Evolutionary conservation across 176 grass and related monocot genomes (phyloP).

Genomic region (Avena eriantha): DNA sequence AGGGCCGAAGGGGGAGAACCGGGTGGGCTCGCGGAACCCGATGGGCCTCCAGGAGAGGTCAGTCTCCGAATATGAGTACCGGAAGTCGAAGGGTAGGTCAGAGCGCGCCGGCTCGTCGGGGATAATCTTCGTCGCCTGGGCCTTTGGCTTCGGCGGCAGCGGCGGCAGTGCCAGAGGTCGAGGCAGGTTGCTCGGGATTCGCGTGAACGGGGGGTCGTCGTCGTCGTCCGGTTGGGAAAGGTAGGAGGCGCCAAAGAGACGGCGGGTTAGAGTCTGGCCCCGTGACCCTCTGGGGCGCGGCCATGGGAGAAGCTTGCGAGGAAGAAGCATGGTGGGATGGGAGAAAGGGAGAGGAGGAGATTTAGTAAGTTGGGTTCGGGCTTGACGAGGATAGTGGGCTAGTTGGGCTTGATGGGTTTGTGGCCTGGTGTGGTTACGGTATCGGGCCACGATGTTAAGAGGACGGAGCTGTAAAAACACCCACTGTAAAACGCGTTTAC

Average conservation of each 20-base stretch:
- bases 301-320: constrained; percentile 45
- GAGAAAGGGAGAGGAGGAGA: not conserved
- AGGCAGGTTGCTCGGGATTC: constrained; percentile 10
- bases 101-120: constrained; percentile 50
- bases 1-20: constrained; percentile 82
- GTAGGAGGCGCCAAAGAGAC: constrained; percentile 34
- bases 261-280: constrained; percentile 2
- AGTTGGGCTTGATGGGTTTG: not conserved
- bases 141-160: constrained; percentile 26
- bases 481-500: no score
- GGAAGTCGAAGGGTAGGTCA: constrained; percentile 72
- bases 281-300: not conserved
- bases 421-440: no score
- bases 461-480: no score
- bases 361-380: not conserved
- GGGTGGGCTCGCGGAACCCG: constrained; percentile 75
- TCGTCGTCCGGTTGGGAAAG: constrained; percentile 30
- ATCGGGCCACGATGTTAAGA: no score
- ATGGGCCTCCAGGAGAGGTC: constrained; percentile 60
- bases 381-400: not conserved
- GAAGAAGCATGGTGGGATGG: constrained; percentile 28
- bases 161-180: not conserved
- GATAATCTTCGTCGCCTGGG: constrained; percentile 31
- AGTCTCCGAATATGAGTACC: constrained; percentile 70
- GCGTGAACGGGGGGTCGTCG: constrained; percentile 52